A percentile compares a stretch with the other conserved stretches of the same genome.
phyloP scores from a whole-genome alignment of 2,329 filamentous ascomycete species.

The Colletotrichum neosansevieriae region DNA sequence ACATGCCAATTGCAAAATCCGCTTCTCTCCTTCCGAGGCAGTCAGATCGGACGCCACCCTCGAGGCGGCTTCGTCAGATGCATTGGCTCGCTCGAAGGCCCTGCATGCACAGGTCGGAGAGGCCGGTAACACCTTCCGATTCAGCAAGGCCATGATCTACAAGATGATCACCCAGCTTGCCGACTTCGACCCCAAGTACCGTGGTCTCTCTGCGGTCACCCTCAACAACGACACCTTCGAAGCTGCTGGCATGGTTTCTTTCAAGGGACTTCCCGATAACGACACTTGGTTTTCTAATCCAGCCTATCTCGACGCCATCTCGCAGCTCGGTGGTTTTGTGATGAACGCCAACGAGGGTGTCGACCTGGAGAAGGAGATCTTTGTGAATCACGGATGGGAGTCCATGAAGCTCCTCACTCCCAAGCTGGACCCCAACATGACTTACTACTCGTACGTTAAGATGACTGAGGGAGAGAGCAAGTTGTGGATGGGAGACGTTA shows the following conservation, averaged over 20 bases:
- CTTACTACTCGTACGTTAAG: conserved; percentile 45
- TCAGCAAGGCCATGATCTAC: conserved; percentile 81
- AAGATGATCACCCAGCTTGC: conserved; percentile 72
- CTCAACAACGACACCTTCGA: background rate
- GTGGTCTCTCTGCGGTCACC: conserved; percentile 60
- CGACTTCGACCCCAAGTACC: conserved; percentile 65
- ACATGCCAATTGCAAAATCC: background rate
- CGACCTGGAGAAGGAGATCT: conserved; percentile 66
- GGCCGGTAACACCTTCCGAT: conserved; percentile 74
- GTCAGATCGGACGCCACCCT: background rate
- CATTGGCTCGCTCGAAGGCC: background rate
- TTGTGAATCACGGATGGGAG: conserved; percentile 71
- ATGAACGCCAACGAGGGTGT: conserved; percentile 70
- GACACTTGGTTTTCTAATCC: conserved; percentile 1
- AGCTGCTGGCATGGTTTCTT: background rate
- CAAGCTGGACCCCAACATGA: conserved; percentile 56
- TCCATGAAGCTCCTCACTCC: conserved; percentile 61
- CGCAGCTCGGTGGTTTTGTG: conserved; percentile 60
- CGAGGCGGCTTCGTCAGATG: background rate
- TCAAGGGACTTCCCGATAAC: background rate
- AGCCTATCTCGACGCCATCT: background rate
- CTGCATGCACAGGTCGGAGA: background rate
- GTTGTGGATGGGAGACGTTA: background rate
- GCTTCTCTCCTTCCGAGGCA: background rate
- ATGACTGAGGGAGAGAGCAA: background rate